Percentiles rank a stretch among this genome's conserved stretches.
Evolutionary conservation across 2,329 filamentous ascomycete species (phyloP).

Genomic region (Emydomyces testavorans): DNA sequence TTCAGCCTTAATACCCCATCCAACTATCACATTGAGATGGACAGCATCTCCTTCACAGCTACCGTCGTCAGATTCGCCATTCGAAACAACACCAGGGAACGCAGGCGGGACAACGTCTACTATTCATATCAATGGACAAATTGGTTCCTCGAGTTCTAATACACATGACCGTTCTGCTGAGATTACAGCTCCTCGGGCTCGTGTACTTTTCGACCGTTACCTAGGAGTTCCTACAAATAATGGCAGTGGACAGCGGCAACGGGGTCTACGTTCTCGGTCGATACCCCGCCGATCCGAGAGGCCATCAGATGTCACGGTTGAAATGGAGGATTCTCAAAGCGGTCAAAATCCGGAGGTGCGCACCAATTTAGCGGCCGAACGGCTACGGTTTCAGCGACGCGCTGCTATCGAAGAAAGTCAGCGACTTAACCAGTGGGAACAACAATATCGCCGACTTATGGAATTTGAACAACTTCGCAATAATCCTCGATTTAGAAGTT

Average conservation of each 20-base stretch:
- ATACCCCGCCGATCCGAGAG: constrained; percentile 26
- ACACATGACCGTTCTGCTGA: not conserved
- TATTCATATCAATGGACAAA: not conserved
- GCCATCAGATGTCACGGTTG: constrained; percentile 19
- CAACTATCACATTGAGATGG: constrained; percentile 30
- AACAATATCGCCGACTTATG: constrained; percentile 27
- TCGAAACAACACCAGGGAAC: constrained; percentile 18
- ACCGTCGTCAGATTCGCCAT: constrained; percentile 22
- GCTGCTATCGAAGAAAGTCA: constrained; percentile 27
- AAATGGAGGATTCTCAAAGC: constrained; percentile 22
- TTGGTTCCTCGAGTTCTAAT: not conserved
- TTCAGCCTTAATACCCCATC: constrained; percentile 22
- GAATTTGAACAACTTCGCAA: constrained; percentile 29
- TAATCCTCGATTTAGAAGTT: constrained; percentile 30
- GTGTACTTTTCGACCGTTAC: constrained; percentile 11
- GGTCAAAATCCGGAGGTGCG: constrained; percentile 22
- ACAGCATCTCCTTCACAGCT: constrained; percentile 33
- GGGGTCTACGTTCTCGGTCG: constrained; percentile 27
- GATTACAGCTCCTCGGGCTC: not conserved
- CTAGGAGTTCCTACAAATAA: not conserved
- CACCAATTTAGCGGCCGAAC: constrained; percentile 31
- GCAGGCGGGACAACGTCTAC: constrained; percentile 13
- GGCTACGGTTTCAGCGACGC: constrained; percentile 30
- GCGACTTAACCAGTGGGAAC: constrained; percentile 23
- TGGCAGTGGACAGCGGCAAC: constrained; percentile 18